A percentile compares a stretch with the other conserved stretches of the same genome.
Evolutionary conservation across 2,329 filamentous ascomycete genomes (phyloP).

Genomic region (Sarocladium oryzae): DNA sequence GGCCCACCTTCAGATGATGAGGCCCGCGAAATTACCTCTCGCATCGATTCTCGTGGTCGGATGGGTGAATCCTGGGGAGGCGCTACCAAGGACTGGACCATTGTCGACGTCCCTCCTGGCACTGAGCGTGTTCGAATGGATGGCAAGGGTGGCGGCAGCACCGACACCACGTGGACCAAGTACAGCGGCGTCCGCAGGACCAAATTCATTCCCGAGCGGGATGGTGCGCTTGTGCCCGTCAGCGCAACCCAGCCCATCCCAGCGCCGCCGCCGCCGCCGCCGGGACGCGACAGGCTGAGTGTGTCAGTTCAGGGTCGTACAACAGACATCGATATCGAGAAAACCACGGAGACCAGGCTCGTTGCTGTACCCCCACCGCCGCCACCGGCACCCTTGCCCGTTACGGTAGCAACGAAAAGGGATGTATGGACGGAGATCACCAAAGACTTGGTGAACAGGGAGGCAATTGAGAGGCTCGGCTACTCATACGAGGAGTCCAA

Average conservation of each 20-base stretch:
- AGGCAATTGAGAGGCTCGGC: constrained; percentile 77
- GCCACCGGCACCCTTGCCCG: constrained; percentile 35
- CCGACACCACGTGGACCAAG: constrained; percentile 72
- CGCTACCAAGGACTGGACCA: constrained; percentile 69
- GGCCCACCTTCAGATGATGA: constrained; percentile 44
- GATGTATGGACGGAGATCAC: constrained; percentile 97
- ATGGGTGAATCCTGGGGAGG: constrained; percentile 70
- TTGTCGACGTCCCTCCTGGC: constrained; percentile 78
- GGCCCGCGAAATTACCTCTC: constrained; percentile 52
- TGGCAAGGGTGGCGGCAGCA: constrained; percentile 64
- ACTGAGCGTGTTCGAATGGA: constrained; percentile 80
- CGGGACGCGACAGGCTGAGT: constrained; percentile 31
- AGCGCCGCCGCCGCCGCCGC: constrained; percentile 21
- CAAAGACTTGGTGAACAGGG: constrained; percentile 79
- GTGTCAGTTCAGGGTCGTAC: constrained; percentile 42
- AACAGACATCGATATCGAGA: constrained; percentile 49
- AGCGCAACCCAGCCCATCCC: constrained; percentile 13
- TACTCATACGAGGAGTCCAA: constrained; percentile 91
- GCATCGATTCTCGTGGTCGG: constrained; percentile 53
- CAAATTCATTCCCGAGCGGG: constrained; percentile 66
- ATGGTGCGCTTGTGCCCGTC: constrained; percentile 27
- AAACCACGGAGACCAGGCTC: constrained; percentile 45
- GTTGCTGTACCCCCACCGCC: constrained; percentile 27
- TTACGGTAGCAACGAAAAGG: constrained; percentile 22
- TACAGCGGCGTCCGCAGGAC: constrained; percentile 72